Conservation (phyloP, 2,329 filamentous ascomycete genomes). For the Orbilia blumenaviensis region DNA sequence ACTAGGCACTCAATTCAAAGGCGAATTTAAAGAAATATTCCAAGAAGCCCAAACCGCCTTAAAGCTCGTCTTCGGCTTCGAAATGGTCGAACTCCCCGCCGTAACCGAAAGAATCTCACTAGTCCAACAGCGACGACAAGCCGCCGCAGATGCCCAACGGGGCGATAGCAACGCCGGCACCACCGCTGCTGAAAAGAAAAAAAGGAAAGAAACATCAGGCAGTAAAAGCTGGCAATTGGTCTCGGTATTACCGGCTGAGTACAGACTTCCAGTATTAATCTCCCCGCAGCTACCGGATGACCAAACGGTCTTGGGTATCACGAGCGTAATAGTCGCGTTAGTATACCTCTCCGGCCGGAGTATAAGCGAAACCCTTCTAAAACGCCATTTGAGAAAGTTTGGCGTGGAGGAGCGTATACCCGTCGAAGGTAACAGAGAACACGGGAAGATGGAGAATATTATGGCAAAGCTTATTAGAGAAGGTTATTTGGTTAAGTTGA, state of each 20-base stretch:
- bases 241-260: conserved; percentile 74
- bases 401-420: conserved; percentile 69
- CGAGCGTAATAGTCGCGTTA: conserved; percentile 79
- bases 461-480: conserved; percentile 80
- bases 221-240: conserved; percentile 80
- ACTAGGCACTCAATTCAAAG: conserved; percentile 72
- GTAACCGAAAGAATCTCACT: conserved; percentile 75
- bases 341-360: conserved; percentile 78
- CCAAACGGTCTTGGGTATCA: conserved; percentile 81
- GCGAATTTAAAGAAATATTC: conserved; percentile 78
- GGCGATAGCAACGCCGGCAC: conserved; percentile 3
- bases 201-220: conserved; percentile 61
- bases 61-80: conserved; percentile 83
- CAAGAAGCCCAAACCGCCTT: conserved; percentile 77
- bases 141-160: conserved; percentile 57
- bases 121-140: conserved; percentile 59
- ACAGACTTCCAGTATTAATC: conserved; percentile 73
- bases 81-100: conserved; percentile 81
- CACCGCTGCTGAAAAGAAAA: conserved; percentile 62
- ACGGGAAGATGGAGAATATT: conserved; percentile 78
- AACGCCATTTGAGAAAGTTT: conserved; percentile 69
- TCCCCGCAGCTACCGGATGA: conserved; percentile 75
- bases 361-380: conserved; percentile 80
- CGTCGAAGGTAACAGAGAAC: conserved; percentile 76
- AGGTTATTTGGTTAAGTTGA: conserved; percentile 79